These are phyloP conservation scores for Tolypocladium nubicola DNA, from an alignment of 2,329 filamentous ascomycete species.

Conservation along the genomic window DNA sequence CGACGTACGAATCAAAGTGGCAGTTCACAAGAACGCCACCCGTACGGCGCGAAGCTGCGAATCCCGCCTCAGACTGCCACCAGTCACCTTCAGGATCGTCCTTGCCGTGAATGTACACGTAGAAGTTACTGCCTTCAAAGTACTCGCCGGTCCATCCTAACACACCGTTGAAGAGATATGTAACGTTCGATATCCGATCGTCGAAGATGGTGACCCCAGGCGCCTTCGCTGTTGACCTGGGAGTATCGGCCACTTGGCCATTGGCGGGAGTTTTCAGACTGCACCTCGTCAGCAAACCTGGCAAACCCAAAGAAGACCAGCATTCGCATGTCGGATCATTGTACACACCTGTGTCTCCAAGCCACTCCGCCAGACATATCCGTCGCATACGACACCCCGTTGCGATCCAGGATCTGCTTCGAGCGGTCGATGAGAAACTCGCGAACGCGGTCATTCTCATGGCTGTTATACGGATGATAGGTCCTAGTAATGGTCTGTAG, in stretches of 20 bases:
- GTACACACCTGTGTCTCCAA: conserved; percentile 14
- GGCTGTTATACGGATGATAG: conserved; percentile 86
- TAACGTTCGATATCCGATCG: conserved; percentile 69
- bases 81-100: conserved; percentile 64
- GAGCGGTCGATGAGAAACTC: conserved; percentile 65
- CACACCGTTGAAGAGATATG: conserved; percentile 30
- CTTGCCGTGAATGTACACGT: conserved; percentile 79
- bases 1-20: conserved; percentile 66
- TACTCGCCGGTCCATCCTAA: conserved; percentile 47
- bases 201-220: conserved; percentile 58
- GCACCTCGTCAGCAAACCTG: neutral
- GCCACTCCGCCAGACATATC: conserved; percentile 24
- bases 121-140: conserved; percentile 86
- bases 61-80: conserved; percentile 46
- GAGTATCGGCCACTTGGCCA: too few species aligned
- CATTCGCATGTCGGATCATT: neutral
- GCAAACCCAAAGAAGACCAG: neutral
- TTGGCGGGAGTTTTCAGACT: neutral
- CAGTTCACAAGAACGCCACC: conserved; percentile 88
- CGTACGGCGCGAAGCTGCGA: conserved; percentile 40
- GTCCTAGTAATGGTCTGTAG: conserved; percentile 61
- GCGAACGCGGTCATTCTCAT: conserved; percentile 69
- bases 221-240: conserved; percentile 2
- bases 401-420: conserved; percentile 55
- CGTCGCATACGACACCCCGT: conserved; percentile 37